phyloP scores from a whole-genome alignment of 2,329 filamentous ascomycete species.

The Apiospora aurea region DNA sequence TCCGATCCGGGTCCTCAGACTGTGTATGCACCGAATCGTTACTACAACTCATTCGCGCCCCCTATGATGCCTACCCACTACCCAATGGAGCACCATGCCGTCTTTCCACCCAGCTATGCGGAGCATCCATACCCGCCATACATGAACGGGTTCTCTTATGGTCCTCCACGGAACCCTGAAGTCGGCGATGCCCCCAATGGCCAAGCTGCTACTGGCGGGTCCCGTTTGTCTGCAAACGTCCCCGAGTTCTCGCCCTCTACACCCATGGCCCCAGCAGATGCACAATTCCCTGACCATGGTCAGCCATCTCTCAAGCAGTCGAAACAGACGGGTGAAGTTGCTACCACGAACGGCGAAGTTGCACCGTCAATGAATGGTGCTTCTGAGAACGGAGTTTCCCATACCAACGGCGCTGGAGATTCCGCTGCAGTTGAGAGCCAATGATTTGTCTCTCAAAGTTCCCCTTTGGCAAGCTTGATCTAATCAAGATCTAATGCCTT shows the following conservation, averaged over 20 bases:
- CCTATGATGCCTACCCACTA: conserved; percentile 37
- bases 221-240: conserved; percentile 67
- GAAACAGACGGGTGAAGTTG: conserved; percentile 22
- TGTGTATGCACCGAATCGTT: conserved; percentile 40
- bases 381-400: conserved; percentile 4
- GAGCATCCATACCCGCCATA: conserved; percentile 42
- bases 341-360: neutral
- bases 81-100: conserved; percentile 34
- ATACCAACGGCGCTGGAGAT: conserved; percentile 26
- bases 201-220: conserved; percentile 44
- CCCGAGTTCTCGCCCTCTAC: conserved; percentile 64
- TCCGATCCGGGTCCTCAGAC: conserved; percentile 72
- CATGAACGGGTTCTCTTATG: conserved; percentile 40
- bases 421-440: conserved; percentile 9
- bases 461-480: conserved; percentile 11
- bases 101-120: conserved; percentile 40
- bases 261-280: neutral
- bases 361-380: conserved; percentile 24
- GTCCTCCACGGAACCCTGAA: conserved; percentile 40
- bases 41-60: conserved; percentile 33
- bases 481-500: conserved; percentile 18
- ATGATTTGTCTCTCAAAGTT: neutral
- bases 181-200: conserved; percentile 39
- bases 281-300: conserved; percentile 12
- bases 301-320: conserved; percentile 21